phyloP scores from a whole-genome alignment of 2,329 filamentous ascomycete species.

The Claviceps capensis region DNA sequence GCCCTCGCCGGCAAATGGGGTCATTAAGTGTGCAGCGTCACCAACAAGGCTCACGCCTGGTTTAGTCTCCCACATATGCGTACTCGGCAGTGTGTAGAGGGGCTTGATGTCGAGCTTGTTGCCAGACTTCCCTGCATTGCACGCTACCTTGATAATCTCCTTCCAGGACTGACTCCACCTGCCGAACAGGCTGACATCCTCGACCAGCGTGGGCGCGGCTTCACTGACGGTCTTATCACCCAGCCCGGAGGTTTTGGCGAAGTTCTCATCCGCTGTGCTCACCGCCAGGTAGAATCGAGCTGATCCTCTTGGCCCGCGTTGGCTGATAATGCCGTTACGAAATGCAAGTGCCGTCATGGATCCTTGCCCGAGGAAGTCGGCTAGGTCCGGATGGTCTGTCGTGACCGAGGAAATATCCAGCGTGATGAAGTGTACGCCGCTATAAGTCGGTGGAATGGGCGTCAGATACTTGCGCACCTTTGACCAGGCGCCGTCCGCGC shows the following conservation, averaged over 20 bases:
- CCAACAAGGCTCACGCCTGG: not conserved
- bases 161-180: not conserved
- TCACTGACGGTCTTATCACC: not conserved
- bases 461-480: not conserved
- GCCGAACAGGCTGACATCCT: not conserved
- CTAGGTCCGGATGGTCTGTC: not conserved
- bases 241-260: not conserved
- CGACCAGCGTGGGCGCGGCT: not conserved
- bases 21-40: not conserved
- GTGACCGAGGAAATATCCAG: not conserved
- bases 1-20: not conserved
- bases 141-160: not conserved
- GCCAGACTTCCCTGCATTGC: not conserved
- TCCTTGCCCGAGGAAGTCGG: not conserved
- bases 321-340: not conserved
- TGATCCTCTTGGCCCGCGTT: not conserved
- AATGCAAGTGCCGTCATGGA: not conserved
- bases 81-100: not conserved
- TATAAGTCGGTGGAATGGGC: not conserved
- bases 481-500: conserved; percentile 7
- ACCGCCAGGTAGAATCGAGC: not conserved
- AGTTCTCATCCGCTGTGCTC: not conserved
- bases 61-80: not conserved
- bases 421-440: not conserved
- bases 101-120: not conserved